Base-by-base conservation (phyloP, 2,329 filamentous ascomycete species). In the Drechslerella coelobrocha region DNA sequence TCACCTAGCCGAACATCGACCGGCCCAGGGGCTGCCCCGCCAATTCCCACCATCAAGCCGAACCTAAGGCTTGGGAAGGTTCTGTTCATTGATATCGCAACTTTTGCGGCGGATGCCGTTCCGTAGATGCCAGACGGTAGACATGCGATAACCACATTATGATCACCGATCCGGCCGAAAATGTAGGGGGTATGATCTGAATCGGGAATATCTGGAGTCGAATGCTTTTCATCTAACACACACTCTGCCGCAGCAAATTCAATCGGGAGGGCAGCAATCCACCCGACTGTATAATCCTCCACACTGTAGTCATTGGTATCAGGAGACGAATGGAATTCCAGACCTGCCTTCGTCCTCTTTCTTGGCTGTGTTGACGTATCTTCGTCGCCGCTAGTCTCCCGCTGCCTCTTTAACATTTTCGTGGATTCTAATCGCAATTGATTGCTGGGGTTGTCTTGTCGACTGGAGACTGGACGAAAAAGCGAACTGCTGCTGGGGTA, bases 41-140 rank as follows among this genome's bases (percentile, higher is more conserved):
- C 51, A n/a, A 73, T 57, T 23, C 62, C 66, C 8, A 72, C 62
- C 51, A 72, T 59, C 24, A 72, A 34, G 19, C 26, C 31, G 26
- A 66, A 56, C 14, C 61, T 24, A 9, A 68, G 19, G 41, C 26
- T 34, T 24, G 51, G 37, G 21, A 68, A 68, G 12, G 27, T 24
- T 10, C 14, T 10, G 12, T 7, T 10, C 3, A 66, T 19, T 34
- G 50, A 9, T n/a, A 17, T 34, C 17, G 29, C 53, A 14, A 50
- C 31, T 10, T 34, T 45, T 5, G 61, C 39, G 29, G 61, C 61
- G 23, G 23, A 53, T 29, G 31, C 54, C 17, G 53, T 62, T 43
- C 55, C 61, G 31, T 41, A 47, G 10, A 21, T 21, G n/a, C 56
- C 29, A 0, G 43, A 10, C 14, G 47, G 41, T 4, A 71, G 21